phyloP scores from a whole-genome alignment of 2,329 filamentous ascomycete species.

The Volutella citrinella region DNA sequence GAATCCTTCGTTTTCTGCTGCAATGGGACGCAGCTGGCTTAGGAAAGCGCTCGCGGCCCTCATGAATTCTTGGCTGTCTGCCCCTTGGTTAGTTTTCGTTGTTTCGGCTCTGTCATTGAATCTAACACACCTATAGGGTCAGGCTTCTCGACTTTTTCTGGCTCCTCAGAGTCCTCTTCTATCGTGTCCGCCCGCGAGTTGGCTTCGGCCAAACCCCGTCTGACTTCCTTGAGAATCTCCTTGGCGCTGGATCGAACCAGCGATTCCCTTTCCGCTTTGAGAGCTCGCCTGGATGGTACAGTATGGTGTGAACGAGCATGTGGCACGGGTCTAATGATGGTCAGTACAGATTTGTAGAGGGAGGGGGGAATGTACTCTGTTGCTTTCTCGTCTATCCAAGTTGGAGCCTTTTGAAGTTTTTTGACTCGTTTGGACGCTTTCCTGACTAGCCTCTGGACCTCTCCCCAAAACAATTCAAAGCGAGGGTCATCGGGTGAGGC shows the following conservation, averaged over 20 bases:
- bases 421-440: conserved; percentile 6
- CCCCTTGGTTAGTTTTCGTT: too few species aligned
- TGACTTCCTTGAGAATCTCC: conserved; percentile 12
- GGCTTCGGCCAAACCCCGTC: conserved; percentile 3
- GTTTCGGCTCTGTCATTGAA: too few species aligned
- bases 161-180: too few species aligned
- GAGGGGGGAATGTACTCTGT: background rate
- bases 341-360: background rate
- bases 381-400: conserved; percentile 14
- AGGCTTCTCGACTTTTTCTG: too few species aligned
- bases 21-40: conserved; percentile 11
- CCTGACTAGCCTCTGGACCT: conserved; percentile 16
- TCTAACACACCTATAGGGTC: conserved; percentile 12
- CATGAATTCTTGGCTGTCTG: too few species aligned
- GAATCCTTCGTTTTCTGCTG: conserved; percentile 16
- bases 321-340: too few species aligned
- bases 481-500: conserved; percentile 13
- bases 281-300: conserved; percentile 3
- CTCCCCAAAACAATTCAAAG: conserved; percentile 19
- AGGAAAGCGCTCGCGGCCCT: too few species aligned
- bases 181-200: too few species aligned
- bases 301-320: conserved; percentile 1
- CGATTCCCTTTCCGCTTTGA: conserved; percentile 9
- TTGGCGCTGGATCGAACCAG: conserved; percentile 13
- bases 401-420: conserved; percentile 12